phyloP scores from a whole-genome alignment of 2,329 filamentous ascomycete species.

The Delphinella strobiligena region DNA sequence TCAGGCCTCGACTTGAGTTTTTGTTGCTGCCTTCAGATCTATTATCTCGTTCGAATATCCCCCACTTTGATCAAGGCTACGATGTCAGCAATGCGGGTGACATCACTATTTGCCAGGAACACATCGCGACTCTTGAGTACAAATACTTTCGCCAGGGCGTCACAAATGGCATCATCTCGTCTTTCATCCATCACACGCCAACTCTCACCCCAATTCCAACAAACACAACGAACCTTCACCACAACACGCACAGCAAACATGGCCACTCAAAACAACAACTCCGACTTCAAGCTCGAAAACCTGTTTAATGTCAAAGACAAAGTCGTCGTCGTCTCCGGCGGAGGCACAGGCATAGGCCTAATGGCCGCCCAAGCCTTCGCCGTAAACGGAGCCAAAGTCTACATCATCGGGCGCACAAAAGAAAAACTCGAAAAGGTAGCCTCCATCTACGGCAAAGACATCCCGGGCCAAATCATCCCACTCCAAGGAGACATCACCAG shows the following conservation, averaged over 20 bases:
- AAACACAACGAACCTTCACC: conserved; percentile 1
- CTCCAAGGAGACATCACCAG: conserved; percentile 31
- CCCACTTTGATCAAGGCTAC: too few species aligned
- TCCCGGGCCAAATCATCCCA: conserved; percentile 34
- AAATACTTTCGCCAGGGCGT: too few species aligned
- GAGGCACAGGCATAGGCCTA: conserved; percentile 35
- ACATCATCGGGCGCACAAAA: conserved; percentile 35
- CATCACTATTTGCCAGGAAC: too few species aligned
- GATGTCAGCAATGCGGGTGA: too few species aligned
- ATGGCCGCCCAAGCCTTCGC: conserved; percentile 30
- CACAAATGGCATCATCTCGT: not conserved
- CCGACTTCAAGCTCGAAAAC: conserved; percentile 20
- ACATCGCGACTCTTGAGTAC: too few species aligned
- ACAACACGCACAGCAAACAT: conserved; percentile 6
- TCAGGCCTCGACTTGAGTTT: too few species aligned
- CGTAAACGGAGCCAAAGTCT: conserved; percentile 30
- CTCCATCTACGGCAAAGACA: conserved; percentile 30
- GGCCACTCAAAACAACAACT: conserved; percentile 20
- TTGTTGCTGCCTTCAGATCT: too few species aligned
- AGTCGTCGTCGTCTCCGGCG: conserved; percentile 32
- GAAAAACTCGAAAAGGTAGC: conserved; percentile 37
- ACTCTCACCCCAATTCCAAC: not conserved
- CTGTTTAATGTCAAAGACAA: conserved; percentile 28
- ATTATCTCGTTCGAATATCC: too few species aligned
- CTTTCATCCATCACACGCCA: not conserved